Evolutionary conservation across 768 basidiomycete species (phyloP).

Genomic region (Imleria badia): DNA sequence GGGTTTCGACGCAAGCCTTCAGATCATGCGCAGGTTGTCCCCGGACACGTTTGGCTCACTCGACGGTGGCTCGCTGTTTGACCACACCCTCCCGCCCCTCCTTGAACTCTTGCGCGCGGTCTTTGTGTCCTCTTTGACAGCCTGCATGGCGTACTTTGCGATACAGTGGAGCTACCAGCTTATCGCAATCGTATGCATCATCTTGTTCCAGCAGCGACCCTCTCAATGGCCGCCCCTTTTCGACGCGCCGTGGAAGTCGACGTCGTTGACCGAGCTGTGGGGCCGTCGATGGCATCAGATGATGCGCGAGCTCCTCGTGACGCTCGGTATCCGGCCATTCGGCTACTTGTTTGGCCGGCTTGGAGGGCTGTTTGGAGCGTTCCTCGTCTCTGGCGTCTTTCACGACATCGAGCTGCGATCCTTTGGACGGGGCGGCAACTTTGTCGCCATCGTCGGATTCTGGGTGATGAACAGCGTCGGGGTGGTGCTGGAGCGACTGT

Average conservation of each 20-base stretch:
- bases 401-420: conserved; percentile 59
- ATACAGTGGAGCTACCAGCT: conserved; percentile 45
- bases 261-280: conserved; percentile 63
- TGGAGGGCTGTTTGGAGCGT: conserved; percentile 55
- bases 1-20: conserved; percentile 12
- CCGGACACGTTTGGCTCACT: conserved; percentile 38
- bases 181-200: conserved; percentile 42
- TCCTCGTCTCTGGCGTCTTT: conserved; percentile 55
- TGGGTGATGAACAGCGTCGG: background rate
- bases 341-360: conserved; percentile 45
- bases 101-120: conserved; percentile 39
- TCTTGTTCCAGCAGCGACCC: conserved; percentile 45
- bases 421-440: conserved; percentile 36
- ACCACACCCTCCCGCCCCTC: conserved; percentile 32
- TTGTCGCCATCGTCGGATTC: background rate
- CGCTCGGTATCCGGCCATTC: conserved; percentile 46
- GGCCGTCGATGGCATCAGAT: conserved; percentile 64
- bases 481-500: background rate
- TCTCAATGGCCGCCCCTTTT: conserved; percentile 64
- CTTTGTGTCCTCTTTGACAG: conserved; percentile 41
- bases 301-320: conserved; percentile 54
- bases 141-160: conserved; percentile 45
- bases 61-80: conserved; percentile 39
- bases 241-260: conserved; percentile 51
- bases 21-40: conserved; percentile 26